Percentiles rank a stretch among this genome's conserved stretches.
Evolutionary conservation across 495 filamentous ascomycete species (phyloP).

Genomic region (Trichoderma asperelloides): DNA sequence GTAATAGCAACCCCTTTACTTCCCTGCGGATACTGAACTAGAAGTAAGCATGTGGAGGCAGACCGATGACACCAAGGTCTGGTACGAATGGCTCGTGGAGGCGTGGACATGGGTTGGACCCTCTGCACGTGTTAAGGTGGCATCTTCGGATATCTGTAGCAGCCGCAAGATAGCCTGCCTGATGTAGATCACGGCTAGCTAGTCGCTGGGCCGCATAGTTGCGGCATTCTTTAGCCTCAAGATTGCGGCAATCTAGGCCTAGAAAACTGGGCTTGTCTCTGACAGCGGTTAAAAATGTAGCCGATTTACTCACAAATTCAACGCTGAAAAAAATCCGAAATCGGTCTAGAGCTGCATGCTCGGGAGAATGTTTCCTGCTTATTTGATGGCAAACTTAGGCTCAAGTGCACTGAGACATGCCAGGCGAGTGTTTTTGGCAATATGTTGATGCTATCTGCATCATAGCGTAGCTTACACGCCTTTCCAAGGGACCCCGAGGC

Average conservation of each 20-base stretch:
- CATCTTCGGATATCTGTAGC: slow-evolving; percentile 74
- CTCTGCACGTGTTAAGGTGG: slow-evolving; percentile 61
- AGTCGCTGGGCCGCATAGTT: neutral
- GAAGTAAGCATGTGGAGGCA: slow-evolving; percentile 90
- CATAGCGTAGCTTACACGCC: too few relatives aligned
- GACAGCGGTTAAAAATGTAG: neutral
- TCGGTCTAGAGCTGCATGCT: neutral
- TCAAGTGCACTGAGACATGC: neutral
- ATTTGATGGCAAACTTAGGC: neutral
- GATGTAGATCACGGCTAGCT: slow-evolving; percentile 48
- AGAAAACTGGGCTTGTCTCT: neutral
- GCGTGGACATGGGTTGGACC: slow-evolving; percentile 56
- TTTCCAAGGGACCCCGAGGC: neutral
- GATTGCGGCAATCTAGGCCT: neutral
- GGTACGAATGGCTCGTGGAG: slow-evolving; percentile 98
- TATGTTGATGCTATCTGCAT: too few relatives aligned
- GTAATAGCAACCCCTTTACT: slow-evolving; percentile 69
- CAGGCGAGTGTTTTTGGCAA: neutral
- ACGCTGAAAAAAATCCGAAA: neutral
- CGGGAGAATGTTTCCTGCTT: neutral
- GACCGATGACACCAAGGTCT: slow-evolving; percentile 90
- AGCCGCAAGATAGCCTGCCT: slow-evolving; percentile 86
- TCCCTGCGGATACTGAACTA: slow-evolving; percentile 75
- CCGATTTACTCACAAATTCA: neutral
- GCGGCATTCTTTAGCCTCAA: neutral